Evolutionary conservation across 495 filamentous ascomycete species (phyloP), one percentile per base, ranked within the genome.

Genomic region (Antarctomyces pellizariae): DNA sequence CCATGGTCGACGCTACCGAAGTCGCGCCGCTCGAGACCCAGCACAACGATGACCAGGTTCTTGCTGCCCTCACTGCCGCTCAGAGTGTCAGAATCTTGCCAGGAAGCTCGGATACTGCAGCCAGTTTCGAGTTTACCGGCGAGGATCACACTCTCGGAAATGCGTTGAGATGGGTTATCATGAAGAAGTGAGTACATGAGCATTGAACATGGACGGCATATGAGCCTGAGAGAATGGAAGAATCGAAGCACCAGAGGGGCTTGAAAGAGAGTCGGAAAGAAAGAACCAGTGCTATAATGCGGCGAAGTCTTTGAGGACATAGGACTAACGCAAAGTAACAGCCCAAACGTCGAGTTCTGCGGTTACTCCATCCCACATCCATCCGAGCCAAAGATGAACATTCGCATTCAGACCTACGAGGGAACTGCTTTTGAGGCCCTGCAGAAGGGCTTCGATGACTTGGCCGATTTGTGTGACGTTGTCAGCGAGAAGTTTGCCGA

Each of bases 161-260:
- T 50, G 78, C 84, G 3, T 56, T 97, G 33, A 61, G 86, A 36
- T 93, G 74, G 44, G 71, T 91, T 34, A 92, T 95, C 38, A 93
- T 92, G 82, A 93, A 91, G 54, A 97, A 97, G 86, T 92, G 53
- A 30, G 62, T 48, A n/a, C n/a, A n/a, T n/a, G n/a, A n/a, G n/a
- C n/a, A n/a, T n/a, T n/a, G n/a, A 14, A n/a, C n/a, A n/a, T n/a
- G n/a, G n/a, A n/a, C n/a, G n/a, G n/a, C n/a, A n/a, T n/a, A n/a
- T n/a, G 19, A 21, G 19, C 10, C 19, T 21, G 19, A 10, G n/a
- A n/a, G n/a, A n/a, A n/a, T n/a, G n/a, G n/a, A n/a, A n/a, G n/a
- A n/a, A n/a, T n/a, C n/a, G n/a, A n/a, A n/a, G n/a, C n/a, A n/a
- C n/a, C n/a, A n/a, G n/a, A n/a, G n/a, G n/a, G n/a, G n/a, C n/a